phyloP scores from a whole-genome alignment of 1,139 yeast species.

The Yamadazyma aaseri region DNA sequence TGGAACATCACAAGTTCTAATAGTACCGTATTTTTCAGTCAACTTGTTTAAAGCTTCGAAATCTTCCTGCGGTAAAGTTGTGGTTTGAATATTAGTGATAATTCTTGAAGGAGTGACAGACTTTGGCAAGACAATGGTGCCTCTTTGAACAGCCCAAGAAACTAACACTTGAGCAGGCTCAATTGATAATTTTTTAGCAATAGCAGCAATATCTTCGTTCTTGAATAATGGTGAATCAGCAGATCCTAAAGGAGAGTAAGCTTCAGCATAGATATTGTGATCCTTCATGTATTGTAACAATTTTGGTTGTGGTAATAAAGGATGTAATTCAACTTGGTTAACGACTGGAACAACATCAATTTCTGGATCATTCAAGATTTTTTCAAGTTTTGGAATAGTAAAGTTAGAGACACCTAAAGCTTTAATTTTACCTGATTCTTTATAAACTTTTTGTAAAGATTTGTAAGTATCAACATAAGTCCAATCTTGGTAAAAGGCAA shows the following conservation, averaged over 20 bases:
- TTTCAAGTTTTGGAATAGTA: slow-evolving; percentile 44
- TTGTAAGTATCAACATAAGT: slow-evolving; percentile 67
- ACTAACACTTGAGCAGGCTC: slow-evolving; percentile 46
- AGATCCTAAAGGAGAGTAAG: slow-evolving; percentile 63
- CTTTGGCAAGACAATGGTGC: slow-evolving; percentile 54
- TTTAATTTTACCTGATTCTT: slow-evolving; percentile 50
- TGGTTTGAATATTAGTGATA: slow-evolving; percentile 31
- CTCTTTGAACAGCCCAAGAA: slow-evolving; percentile 55
- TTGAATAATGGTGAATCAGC: slow-evolving; percentile 52
- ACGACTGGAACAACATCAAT: slow-evolving; percentile 47
- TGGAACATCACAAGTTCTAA: slow-evolving; percentile 28
- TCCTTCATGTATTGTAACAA: slow-evolving; percentile 42
- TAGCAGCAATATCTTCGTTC: slow-evolving; percentile 34
- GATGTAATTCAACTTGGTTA: slow-evolving; percentile 62
- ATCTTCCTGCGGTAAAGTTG: slow-evolving; percentile 31
- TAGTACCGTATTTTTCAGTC: slow-evolving; percentile 28
- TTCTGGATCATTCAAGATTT: slow-evolving; percentile 45
- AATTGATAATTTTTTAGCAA: slow-evolving; percentile 46
- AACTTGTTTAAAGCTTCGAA: slow-evolving; percentile 32
- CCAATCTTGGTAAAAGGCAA: slow-evolving; percentile 37
- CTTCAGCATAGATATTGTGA: slow-evolving; percentile 48
- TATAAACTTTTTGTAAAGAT: slow-evolving; percentile 58
- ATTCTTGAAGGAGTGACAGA: slow-evolving; percentile 42
- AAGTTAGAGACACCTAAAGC: slow-evolving; percentile 76
- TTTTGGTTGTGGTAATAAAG: slow-evolving; percentile 53